These are phyloP conservation scores for Echinochloa phyllopogon DNA, from an alignment of 176 grass and related monocot genomes.

Conservation along the genomic window DNA sequence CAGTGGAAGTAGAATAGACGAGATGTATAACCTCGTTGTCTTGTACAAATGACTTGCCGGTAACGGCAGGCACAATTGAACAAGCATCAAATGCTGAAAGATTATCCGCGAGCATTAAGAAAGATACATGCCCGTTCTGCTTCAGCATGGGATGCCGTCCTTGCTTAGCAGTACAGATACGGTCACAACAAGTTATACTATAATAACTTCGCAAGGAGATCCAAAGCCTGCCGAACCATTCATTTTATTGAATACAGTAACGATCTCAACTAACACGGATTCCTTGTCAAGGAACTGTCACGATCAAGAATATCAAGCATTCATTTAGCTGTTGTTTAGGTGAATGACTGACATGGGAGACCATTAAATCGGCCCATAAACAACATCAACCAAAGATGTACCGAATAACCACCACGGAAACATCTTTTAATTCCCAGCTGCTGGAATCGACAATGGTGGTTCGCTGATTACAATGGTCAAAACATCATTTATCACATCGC, in stretches of 20 bases:
- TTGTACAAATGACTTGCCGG: conserved; percentile 38
- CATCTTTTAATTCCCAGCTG: conserved; percentile 15
- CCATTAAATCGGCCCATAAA: conserved; percentile 28
- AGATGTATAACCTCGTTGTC: neutral
- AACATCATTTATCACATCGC: conserved; percentile 29
- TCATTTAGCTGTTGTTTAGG: conserved; percentile 26
- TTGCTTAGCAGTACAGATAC: conserved; percentile 43
- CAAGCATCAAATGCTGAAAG: neutral
- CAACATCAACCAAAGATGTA: conserved; percentile 33
- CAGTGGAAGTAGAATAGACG: neutral
- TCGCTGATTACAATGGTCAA: conserved; percentile 35
- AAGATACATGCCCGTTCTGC: neutral
- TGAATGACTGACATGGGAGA: conserved; percentile 8
- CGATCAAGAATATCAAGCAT: neutral
- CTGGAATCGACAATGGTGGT: conserved; percentile 13
- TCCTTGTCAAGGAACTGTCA: neutral
- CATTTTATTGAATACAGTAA: conserved; percentile 14
- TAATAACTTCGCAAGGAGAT: neutral
- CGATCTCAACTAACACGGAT: neutral
- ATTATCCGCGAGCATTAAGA: neutral
- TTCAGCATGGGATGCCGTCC: conserved; percentile 26
- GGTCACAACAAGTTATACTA: neutral
- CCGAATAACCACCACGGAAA: conserved; percentile 17
- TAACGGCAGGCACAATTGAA: conserved; percentile 31
- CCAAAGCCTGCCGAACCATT: neutral